Evolutionary conservation across 306 rosid genomes (phyloP), one percentile per base, ranked within the genome.

Genomic region (Fragaria ananassa): DNA sequence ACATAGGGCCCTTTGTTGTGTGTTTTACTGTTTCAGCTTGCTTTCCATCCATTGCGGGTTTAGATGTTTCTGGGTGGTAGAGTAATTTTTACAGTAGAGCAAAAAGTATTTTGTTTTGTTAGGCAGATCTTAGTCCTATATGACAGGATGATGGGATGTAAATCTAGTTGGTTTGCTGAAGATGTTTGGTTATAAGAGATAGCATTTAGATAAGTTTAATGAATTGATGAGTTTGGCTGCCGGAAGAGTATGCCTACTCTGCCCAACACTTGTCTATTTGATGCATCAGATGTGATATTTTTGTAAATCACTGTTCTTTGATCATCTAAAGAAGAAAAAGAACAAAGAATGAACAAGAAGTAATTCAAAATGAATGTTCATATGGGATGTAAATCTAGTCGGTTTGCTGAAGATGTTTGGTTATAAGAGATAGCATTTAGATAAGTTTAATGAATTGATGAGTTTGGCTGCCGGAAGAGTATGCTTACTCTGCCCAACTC

Each of bases 321-420:
- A 3, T 71, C 34, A 1, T 35, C 35, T 35, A 34, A 21, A 72
- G 76, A 21, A 15, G 49, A 34, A 31, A 50, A 31, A 27, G 1
- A 46, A 27, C 39, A n/a, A 53, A 8, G n/a, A 71, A 21, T 51
- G 75, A 53, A 71, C 46, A 10, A 31, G 35, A 31, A 31, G 35
- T 31, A 31, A 31, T 31, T 31, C 35, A 31, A 31, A 31, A 31
- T 31, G 35, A 31, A 31, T 31, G 34, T 31, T 31, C 34, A 31
- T 31, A 67, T 46, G 44, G 70, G 44, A 17, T 74, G 19, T 13
- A 1, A 74, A 74, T 74, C 57, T 37, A 9, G 69, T 42, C 10
- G 56, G 35, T 15, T 73, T 54, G 41, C 64, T 39, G 27, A 63
- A 49, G 71, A 75, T 64, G 39, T 34, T 75, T 49, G 66, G 27